Base-by-base conservation (phyloP, 768 basidiomycete genomes). In the Phanerodontia chrysosporium region DNA sequence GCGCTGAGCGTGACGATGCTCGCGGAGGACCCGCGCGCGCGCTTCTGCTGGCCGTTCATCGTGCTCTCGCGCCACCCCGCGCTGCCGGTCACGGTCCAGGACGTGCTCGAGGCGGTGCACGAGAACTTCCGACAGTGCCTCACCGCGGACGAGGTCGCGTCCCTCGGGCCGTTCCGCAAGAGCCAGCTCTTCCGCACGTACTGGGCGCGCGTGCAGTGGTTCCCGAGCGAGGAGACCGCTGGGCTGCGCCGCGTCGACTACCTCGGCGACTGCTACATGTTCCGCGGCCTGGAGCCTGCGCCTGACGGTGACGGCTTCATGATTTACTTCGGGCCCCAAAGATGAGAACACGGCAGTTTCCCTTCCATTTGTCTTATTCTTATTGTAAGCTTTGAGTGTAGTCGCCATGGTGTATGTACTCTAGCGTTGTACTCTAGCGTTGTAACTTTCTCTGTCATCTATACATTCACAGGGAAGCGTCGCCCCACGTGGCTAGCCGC, bases 41-140 rank as follows among this genome's bases (percentile, higher is more conserved):
- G 62, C 13, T 82, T 83, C 65, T 79, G 75, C 16, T 86, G 85
- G 86, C 81, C 83, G 10, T 73, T 85, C 53, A 79, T 76, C 59
- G 77, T 82, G 8, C 58, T 62, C 49, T 22, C 66, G 55, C 63
- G 59, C 54, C 66, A 67, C 56, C 55, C 49, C 32, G 28, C 49
- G 44, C 65, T 70, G 55, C 67, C 66, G 8, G 69, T 68, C 54
- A 64, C 78, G 73, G 42, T 78, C 77, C 22, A 69, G 70, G 84
- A 87, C 70, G 75, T 88, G 22, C 73, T 86, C 14, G 59, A 69
- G 27, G 76, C 76, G 46, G 72, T 87, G 45, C 68, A 73, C 55
- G 66, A 70, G 44, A 80, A 79, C 51, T 83, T 86, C 54, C 60
- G 62, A 18, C 56, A 70, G 65, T 62, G 54, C 57, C 65, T 76